A percentile compares a stretch with the other conserved stretches of the same genome.
These are phyloP conservation scores for Phyllostachys edulis DNA, from an alignment of 176 grass and related monocot species.

Conservation along the genomic window DNA sequence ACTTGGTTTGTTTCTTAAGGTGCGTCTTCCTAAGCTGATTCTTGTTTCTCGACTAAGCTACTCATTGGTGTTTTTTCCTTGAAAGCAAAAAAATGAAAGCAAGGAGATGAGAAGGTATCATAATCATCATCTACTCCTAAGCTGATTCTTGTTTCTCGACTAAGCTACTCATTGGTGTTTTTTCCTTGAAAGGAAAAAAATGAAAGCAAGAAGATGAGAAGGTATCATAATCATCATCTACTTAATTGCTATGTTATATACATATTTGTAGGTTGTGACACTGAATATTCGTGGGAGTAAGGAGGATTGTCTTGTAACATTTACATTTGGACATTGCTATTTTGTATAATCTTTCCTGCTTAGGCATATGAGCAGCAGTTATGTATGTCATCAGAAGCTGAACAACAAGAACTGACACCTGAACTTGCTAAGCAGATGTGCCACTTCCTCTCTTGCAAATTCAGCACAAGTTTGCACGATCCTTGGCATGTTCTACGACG, in stretches of 20 bases:
- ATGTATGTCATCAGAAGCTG: background rate
- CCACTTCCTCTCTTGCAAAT: background rate
- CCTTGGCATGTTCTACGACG: background rate
- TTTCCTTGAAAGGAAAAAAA: background rate
- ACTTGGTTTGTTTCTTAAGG: background rate
- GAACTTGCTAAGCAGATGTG: background rate
- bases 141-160: background rate
- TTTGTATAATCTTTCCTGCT: background rate
- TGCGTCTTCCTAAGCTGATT: background rate
- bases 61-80: background rate
- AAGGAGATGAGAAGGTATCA: background rate
- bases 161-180: background rate
- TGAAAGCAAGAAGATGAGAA: background rate
- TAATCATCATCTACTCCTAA: background rate
- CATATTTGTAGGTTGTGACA: background rate
- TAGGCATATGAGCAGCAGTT: background rate
- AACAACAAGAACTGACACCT: background rate
- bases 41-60: background rate
- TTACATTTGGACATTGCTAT: conserved; percentile 12
- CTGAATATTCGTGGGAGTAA: background rate
- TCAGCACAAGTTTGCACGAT: background rate
- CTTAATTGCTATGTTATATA: background rate
- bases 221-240: background rate
- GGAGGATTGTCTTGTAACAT: background rate
- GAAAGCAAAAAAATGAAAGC: background rate